Base-by-base conservation (phyloP, 495 filamentous ascomycete genomes). In the Talaromyces trachyspermus region DNA sequence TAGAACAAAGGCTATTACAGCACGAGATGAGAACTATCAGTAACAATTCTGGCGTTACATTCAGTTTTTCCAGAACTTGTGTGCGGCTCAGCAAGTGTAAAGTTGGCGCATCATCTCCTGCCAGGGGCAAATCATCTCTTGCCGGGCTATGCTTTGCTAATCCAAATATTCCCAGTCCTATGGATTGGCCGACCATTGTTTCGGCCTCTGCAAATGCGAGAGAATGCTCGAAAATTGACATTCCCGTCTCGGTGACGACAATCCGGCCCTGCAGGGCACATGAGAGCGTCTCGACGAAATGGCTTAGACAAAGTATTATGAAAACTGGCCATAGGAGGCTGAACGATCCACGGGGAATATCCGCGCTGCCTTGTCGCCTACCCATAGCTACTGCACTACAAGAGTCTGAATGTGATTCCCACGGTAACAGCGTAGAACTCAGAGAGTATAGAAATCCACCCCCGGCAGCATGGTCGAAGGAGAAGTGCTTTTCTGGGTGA, bases 201-300 rank as follows among this genome's bases (percentile, higher is more conserved):
- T 98, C 94, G 3, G 92, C 89, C 62, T 98, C 94, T 1, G 92
- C 88, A 64, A 97, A 98, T 0, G 92, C 92, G 11, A 98, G 70
- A 0, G 92, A 97, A 58, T 95, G 89, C 54, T 98, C 92, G 58
- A 98, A 92, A 15, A 97, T 77, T 0, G 90, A 95, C 87, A 97
- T 96, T 5, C 90, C 89, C 1, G 89, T 92, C 65, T 97, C 92
- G 0, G 88, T 82, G 49, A 83, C 77, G 5, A 84, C 73, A 3
- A 75, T 72, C 9, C 85, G 78, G n/a, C 90, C 89, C 53, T 95
- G 89, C n/a, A 97, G 71, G 4, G 91, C 86, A 60, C 88, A 90
- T 5, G 84, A 80, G 17, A 97, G 69, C 0, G 85, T 89, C 58
- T 97, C 92, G 20, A 94, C 62, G 55, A 96, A 92, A 54, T 95